Conservation (phyloP, 192 early-diverging fungal genomes). For the Coemansia sp. region DNA sequence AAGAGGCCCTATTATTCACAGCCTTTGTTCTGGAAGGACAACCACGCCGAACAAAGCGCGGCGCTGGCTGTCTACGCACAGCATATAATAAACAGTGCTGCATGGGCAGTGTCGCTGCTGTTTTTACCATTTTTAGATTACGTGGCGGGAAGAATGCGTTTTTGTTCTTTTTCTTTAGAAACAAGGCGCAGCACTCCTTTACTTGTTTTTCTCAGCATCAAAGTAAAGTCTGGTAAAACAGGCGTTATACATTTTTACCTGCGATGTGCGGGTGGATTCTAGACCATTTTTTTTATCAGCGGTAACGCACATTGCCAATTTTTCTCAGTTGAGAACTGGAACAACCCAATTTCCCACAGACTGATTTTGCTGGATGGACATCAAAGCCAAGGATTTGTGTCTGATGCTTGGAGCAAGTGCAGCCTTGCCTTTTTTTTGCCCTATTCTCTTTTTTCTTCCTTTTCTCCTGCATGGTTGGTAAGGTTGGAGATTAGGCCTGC, state of each 20-base stretch:
- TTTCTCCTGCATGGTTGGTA: too few species aligned
- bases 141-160: background rate
- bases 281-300: background rate
- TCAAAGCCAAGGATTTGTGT: background rate
- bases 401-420: background rate
- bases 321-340: background rate
- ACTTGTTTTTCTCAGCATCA: background rate
- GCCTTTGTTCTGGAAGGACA: too few species aligned
- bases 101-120: background rate
- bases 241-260: background rate
- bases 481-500: too few species aligned
- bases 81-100: background rate
- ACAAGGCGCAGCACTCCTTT: background rate
- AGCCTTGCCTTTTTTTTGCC: background rate
- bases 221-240: conserved; percentile 2
- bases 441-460: background rate
- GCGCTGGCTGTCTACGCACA: background rate
- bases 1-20: too few species aligned
- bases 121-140: background rate
- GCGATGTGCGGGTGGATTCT: background rate
- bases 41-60: background rate
- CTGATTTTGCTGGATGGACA: background rate
- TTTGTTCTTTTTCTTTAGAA: background rate
- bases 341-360: background rate
- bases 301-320: background rate